Percentiles rank a stretch among this genome's conserved stretches.
Conservation (phyloP, 768 basidiomycete species). For the Suillus spraguei region DNA sequence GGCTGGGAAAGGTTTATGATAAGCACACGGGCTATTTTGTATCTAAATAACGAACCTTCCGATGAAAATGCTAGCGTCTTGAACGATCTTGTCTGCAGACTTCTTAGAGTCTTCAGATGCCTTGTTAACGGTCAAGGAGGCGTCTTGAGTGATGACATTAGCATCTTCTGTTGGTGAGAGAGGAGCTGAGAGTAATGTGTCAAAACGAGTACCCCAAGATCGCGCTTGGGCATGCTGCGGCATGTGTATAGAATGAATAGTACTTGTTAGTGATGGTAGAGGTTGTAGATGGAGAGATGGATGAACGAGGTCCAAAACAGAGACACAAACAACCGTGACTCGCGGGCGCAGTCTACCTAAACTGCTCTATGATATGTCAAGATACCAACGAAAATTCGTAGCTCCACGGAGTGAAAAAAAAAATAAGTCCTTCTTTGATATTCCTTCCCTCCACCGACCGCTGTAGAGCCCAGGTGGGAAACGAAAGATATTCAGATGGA, state of each 20-base stretch:
- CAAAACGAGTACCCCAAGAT: constrained; percentile 75
- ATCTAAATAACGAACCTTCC: constrained; percentile 59
- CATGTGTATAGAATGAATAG: constrained; percentile 37
- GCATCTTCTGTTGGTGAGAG: constrained; percentile 39
- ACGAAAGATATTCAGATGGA: neutral
- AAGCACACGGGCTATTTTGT: constrained; percentile 9
- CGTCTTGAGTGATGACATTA: constrained; percentile 20
- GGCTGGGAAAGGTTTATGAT: constrained; percentile 40
- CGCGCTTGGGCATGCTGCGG: constrained; percentile 47
- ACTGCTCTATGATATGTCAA: constrained; percentile 2
- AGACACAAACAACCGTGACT: neutral
- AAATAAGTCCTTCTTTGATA: neutral
- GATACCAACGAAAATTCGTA: neutral
- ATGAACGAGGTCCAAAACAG: neutral
- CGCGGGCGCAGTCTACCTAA: constrained; percentile 3
- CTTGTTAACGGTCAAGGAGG: constrained; percentile 9
- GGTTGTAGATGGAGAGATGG: neutral
- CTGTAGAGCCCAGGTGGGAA: neutral
- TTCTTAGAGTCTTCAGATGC: constrained; percentile 32
- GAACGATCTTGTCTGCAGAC: constrained; percentile 50
- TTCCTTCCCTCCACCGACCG: neutral
- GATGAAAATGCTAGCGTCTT: constrained; percentile 83
- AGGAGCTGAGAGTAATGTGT: constrained; percentile 57
- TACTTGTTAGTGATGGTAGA: constrained; percentile 12
- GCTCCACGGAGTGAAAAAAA: constrained; percentile 1